Conservation (phyloP, 2,329 filamentous ascomycete genomes). For the Pseudogymnoascus sp. region DNA sequence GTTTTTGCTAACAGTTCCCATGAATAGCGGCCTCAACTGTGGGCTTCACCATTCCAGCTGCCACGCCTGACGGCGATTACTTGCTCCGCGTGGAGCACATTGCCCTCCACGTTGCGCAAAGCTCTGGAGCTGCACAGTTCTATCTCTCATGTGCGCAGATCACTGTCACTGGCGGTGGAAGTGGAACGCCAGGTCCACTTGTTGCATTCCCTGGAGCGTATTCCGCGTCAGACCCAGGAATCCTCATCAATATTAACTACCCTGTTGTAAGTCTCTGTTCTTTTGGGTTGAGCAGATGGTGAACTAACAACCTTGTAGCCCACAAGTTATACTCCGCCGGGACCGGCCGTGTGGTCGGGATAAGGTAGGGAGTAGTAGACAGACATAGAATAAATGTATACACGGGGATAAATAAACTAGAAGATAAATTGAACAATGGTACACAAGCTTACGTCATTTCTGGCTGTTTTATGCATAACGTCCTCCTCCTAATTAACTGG, state of each 20-base stretch:
- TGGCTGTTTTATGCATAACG: neutral
- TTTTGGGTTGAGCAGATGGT: neutral
- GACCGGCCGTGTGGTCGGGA: constrained; percentile 22
- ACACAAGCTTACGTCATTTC: neutral
- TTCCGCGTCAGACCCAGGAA: constrained; percentile 30
- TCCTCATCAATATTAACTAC: constrained; percentile 31
- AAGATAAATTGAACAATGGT: neutral
- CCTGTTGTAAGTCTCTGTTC: constrained; percentile 25
- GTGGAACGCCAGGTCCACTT: constrained; percentile 30
- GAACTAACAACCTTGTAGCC: constrained; percentile 14
- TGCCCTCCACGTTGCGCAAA: constrained; percentile 19
- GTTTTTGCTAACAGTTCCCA: neutral
- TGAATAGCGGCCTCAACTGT: constrained; percentile 16
- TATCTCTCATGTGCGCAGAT: constrained; percentile 36
- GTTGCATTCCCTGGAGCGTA: constrained; percentile 34
- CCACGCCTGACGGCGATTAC: constrained; percentile 34
- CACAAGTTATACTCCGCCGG: constrained; percentile 22
- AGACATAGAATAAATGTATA: neutral
- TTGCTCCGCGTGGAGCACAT: constrained; percentile 33
- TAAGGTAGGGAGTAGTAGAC: neutral
- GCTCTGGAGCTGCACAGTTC: constrained; percentile 19
- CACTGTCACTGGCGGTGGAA: constrained; percentile 36
- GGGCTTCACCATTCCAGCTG: constrained; percentile 31
- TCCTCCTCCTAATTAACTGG: neutral
- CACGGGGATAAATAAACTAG: neutral